Evolutionary conservation across 495 filamentous ascomycete species (phyloP).

Genomic region (Haplographium delicatum): DNA sequence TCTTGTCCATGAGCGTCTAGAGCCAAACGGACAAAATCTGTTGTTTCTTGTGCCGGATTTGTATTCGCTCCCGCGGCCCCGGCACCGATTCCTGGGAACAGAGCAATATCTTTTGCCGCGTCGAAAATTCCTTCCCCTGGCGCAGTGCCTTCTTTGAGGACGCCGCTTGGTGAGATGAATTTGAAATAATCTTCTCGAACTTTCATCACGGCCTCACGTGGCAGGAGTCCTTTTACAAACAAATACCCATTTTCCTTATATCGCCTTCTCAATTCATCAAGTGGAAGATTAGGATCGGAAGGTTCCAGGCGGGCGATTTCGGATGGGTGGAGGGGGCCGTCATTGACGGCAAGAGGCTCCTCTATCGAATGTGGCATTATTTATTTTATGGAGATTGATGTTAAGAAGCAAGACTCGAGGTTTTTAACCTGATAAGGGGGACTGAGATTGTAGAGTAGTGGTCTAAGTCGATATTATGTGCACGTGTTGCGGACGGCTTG

Average conservation of each 20-base stretch:
- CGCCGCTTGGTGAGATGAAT: constrained; percentile 46
- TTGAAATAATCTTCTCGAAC: constrained; percentile 53
- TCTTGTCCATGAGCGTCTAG: constrained; percentile 50
- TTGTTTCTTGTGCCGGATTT: constrained; percentile 36
- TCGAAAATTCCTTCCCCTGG: constrained; percentile 47
- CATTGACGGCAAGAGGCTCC: no score
- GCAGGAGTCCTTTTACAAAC: constrained; percentile 54
- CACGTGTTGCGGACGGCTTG: no score
- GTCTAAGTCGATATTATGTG: no score
- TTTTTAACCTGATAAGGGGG: no score
- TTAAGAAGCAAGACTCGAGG: no score
- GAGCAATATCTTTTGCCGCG: constrained; percentile 35
- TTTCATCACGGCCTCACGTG: constrained; percentile 50
- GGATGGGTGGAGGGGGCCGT: constrained; percentile 45
- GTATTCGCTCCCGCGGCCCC: constrained; percentile 46
- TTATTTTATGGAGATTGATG: no score
- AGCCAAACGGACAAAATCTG: constrained; percentile 47
- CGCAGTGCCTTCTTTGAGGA: constrained; percentile 41
- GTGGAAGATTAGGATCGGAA: constrained; percentile 29
- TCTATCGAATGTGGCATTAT: no score
- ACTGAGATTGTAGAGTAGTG: no score
- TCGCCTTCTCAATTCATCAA: constrained; percentile 43
- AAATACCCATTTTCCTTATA: constrained; percentile 56
- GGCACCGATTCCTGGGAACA: constrained; percentile 53
- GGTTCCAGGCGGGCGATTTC: constrained; percentile 38